These are phyloP conservation scores for Sordariomycetes sp. DNA, from an alignment of 2,329 filamentous ascomycete genomes.

Conservation along the genomic window DNA sequence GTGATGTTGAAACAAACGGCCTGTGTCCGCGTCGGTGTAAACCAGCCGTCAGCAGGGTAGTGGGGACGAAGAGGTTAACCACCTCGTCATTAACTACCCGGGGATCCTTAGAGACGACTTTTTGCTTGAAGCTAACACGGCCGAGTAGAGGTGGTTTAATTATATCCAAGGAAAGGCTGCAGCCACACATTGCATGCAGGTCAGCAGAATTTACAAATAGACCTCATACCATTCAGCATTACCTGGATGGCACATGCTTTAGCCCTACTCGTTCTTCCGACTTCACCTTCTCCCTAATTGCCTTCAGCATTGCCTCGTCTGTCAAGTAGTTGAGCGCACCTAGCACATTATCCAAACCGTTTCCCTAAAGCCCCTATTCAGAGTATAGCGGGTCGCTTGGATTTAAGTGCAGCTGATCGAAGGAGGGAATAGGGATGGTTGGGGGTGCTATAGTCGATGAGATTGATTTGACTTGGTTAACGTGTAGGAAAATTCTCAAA, in stretches of 20 bases:
- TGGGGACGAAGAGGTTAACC: conserved; percentile 1
- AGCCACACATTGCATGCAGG: neutral
- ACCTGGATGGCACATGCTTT: conserved; percentile 5
- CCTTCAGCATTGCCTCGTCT: conserved; percentile 7
- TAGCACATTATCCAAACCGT: conserved; percentile 2
- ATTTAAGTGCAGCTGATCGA: conserved; percentile 2
- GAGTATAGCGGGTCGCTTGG: conserved; percentile 8
- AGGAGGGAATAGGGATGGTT: conserved; percentile 1
- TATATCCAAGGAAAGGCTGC: conserved; percentile 8
- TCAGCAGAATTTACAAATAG: neutral
- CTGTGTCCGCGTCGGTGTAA: neutral
- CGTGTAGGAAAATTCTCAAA: neutral
- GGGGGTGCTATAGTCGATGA: neutral
- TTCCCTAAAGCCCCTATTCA: conserved; percentile 8
- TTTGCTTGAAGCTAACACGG: conserved; percentile 7
- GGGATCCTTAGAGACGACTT: conserved; percentile 8
- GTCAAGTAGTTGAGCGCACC: conserved; percentile 8
- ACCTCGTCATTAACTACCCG: conserved; percentile 9
- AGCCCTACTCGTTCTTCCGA: conserved; percentile 8
- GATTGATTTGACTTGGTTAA: neutral
- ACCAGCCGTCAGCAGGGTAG: neutral
- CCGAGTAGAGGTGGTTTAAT: conserved; percentile 8
- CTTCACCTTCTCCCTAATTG: conserved; percentile 7
- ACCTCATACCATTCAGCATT: neutral
- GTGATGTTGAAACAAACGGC: conserved; percentile 3